phyloP scores from a whole-genome alignment of 1,284 basidiomycete species.

The Cryptococcus sp. region DNA sequence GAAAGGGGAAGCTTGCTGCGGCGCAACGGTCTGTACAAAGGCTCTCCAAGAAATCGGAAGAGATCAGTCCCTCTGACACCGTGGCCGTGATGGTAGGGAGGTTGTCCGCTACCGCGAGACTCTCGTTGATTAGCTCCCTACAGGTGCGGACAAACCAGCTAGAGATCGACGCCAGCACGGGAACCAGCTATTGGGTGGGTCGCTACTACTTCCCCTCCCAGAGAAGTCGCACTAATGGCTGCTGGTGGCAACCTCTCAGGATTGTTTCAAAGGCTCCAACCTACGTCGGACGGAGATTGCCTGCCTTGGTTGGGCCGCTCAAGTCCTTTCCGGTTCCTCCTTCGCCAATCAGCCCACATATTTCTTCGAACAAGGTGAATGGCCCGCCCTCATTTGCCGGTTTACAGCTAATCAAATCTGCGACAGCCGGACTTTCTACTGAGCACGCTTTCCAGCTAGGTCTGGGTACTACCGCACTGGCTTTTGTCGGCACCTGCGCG shows the following conservation, averaged over 20 bases:
- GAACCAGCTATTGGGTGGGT: conserved; percentile 49
- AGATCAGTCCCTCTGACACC: conserved; percentile 43
- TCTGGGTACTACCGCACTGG: conserved; percentile 9
- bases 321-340: conserved; percentile 2
- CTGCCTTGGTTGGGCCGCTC: conserved; percentile 6
- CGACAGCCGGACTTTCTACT: conserved; percentile 4
- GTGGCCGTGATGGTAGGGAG: conserved; percentile 41
- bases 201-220: conserved; percentile 20
- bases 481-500: conserved; percentile 16
- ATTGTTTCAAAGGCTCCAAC: conserved; percentile 51
- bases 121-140: too few species aligned
- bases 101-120: too few species aligned
- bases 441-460: conserved; percentile 17
- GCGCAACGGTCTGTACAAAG: conserved; percentile 33
- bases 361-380: conserved; percentile 9
- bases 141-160: conserved; percentile 41
- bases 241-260: conserved; percentile 22
- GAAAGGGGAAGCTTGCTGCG: not conserved
- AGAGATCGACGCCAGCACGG: conserved; percentile 27
- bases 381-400: not conserved
- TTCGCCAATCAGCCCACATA: conserved; percentile 5
- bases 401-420: not conserved
- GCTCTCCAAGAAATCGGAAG: conserved; percentile 19
- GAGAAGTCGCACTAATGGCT: too few species aligned
- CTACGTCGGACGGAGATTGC: conserved; percentile 45